These are phyloP conservation scores for Phytopythium kandeliae DNA, from an alignment of 352 stramenopile species.

Conservation along the genomic window DNA sequence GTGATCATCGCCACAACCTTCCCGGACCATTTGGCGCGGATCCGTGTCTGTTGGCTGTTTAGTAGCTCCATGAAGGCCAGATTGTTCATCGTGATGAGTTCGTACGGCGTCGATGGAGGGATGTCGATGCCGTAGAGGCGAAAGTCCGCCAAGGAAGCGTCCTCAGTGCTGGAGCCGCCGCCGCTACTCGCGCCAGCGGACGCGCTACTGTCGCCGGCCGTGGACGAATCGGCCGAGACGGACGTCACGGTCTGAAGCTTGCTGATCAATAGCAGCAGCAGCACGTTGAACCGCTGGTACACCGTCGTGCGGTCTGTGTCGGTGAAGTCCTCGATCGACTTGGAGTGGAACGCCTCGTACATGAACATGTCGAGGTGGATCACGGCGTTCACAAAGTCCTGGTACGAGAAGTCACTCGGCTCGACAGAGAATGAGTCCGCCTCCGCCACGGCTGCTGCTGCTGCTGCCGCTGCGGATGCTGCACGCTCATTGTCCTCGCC, in stretches of 20 bases:
- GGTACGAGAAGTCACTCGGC: constrained; percentile 41
- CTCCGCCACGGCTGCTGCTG: neutral
- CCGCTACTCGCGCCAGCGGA: neutral
- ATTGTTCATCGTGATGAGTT: constrained; percentile 46
- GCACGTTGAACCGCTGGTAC: constrained; percentile 34
- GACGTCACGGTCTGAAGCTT: constrained; percentile 29
- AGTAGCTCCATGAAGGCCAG: constrained; percentile 45
- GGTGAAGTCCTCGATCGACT: constrained; percentile 34
- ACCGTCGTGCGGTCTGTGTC: constrained; percentile 28
- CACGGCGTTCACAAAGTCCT: constrained; percentile 45
- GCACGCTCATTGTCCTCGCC: no score
- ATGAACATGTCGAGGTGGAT: constrained; percentile 45
- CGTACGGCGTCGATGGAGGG: constrained; percentile 40
- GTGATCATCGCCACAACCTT: constrained; percentile 53
- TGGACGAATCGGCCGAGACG: constrained; percentile 25
- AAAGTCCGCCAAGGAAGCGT: constrained; percentile 20
- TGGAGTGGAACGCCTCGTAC: constrained; percentile 54
- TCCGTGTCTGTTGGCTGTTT: constrained; percentile 38
- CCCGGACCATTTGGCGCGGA: constrained; percentile 34
- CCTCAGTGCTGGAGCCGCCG: neutral
- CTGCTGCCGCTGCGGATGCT: constrained; percentile 1
- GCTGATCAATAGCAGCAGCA: constrained; percentile 34
- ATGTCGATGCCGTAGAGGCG: constrained; percentile 36
- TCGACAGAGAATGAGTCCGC: constrained; percentile 15
- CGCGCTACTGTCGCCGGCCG: neutral